Base-by-base conservation (phyloP, 2,329 filamentous ascomycete species). In the Orbilia javanica region DNA sequence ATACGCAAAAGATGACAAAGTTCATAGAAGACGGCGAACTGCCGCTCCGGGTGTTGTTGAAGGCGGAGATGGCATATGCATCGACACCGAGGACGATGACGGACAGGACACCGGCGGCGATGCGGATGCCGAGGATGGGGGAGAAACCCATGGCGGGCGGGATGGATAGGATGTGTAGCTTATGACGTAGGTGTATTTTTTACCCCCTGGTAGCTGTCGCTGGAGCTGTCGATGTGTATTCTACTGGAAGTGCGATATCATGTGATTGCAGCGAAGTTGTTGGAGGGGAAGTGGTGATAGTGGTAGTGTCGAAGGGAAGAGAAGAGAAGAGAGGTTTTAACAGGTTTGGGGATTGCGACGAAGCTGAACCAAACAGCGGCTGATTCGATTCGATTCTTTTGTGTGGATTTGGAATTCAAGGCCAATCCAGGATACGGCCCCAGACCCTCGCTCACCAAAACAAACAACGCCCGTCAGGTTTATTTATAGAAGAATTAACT, bases 71-170 rank as follows among this genome's bases (percentile, higher is more conserved):
- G 36, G 64, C 31, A 20, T 76, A 69, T 44, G 55, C 72, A 57
- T 76, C 72, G 72, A 76, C 55, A 18, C 72, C 72, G 72, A 76
- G 72, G 57, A 76, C 36, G 65, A 76, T 76, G 46, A 76, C 65
- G 36, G 72, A 76, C 13, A 76, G 57, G 65, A 76, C 44, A 27
- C 31, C 64, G 44, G 64, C 50, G 50, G 44, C 72, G 53, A 76
- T 76, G 46, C 72, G 72, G 44, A 76, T 76, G 27, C 64, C 72
- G 65, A 76, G 64, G 46, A 76, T 76, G 44, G 72, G 72, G 31
- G 72, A 64, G 65, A 76, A 76, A 29, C 63, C 63, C 72, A 76
- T 76, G 53, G 50, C 25, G 63, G 15, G 44, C n/a, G n/a, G 48
- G 34, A 27, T 46, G 36, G n/a, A n/a, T n/a, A n/a, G n/a, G n/a